Evolutionary conservation across 208 protist genomes (phyloP).

Genomic region (Leishmania braziliensis): DNA sequence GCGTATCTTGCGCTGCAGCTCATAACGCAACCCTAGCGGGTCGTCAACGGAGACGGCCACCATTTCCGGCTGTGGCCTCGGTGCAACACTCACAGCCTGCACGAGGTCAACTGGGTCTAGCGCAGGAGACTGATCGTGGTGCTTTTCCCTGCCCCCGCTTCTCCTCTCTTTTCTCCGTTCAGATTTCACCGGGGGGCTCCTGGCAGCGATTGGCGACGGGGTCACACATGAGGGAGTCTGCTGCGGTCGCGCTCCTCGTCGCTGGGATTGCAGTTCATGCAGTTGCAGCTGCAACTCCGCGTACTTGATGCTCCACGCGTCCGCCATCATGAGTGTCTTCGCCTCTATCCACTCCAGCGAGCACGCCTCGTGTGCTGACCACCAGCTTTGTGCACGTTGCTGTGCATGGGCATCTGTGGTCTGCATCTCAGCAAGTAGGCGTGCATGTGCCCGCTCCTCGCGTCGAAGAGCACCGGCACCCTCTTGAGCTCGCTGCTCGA

Average conservation of each 20-base stretch:
- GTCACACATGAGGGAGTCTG: background rate
- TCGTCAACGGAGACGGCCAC: slow-evolving; percentile 32
- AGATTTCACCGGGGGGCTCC: background rate
- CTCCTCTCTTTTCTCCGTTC: background rate
- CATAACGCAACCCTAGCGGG: slow-evolving; percentile 36
- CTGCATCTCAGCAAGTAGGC: slow-evolving; percentile 10
- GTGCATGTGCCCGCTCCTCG: slow-evolving; percentile 12
- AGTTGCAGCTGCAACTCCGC: background rate
- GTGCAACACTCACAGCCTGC: background rate
- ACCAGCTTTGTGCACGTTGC: slow-evolving; percentile 8
- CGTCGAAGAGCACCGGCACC: background rate
- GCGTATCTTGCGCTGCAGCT: slow-evolving; percentile 40
- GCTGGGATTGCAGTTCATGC: background rate
- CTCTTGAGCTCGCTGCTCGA: background rate
- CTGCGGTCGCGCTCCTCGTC: slow-evolving; percentile 1
- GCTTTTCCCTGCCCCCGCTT: background rate
- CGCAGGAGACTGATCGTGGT: background rate
- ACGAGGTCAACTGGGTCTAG: background rate
- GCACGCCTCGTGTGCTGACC: slow-evolving; percentile 11
- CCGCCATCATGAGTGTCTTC: background rate
- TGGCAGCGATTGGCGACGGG: background rate
- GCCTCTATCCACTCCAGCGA: slow-evolving; percentile 13
- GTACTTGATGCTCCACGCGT: background rate
- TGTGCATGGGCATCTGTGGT: slow-evolving; percentile 1
- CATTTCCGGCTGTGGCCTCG: slow-evolving; percentile 7